Percentiles rank a stretch among this genome's conserved stretches.
Evolutionary conservation across 2,329 filamentous ascomycete genomes (phyloP).

Genomic region (Diplodia mutila): DNA sequence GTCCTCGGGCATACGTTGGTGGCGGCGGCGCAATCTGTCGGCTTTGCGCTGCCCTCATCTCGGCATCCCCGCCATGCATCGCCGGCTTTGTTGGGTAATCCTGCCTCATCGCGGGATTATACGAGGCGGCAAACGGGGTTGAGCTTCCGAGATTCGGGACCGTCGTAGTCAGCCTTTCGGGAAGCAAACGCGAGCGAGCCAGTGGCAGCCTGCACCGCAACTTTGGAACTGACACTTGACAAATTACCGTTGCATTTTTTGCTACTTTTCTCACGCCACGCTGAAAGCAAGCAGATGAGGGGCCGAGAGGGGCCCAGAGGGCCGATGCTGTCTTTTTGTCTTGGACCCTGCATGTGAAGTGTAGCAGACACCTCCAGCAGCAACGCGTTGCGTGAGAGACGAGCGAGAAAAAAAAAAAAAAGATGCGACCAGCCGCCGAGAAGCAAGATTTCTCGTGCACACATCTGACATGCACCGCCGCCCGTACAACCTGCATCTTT

Average conservation of each 20-base stretch:
- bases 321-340: too few species aligned
- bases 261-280: slow-evolving; percentile 4
- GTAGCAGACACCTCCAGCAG: neutral
- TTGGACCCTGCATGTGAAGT: slow-evolving; percentile 10
- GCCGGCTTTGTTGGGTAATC: slow-evolving; percentile 3
- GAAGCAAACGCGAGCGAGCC: neutral
- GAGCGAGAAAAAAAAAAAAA: neutral
- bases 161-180: slow-evolving; percentile 12
- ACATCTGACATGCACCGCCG: neutral
- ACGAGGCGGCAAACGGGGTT: neutral
- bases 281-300: neutral
- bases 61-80: neutral
- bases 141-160: neutral
- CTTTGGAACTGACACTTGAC: neutral
- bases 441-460: neutral
- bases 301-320: neutral
- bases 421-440: neutral
- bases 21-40: slow-evolving; percentile 2
- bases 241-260: slow-evolving; percentile 4
- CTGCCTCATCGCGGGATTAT: neutral
- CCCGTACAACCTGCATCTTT: neutral
- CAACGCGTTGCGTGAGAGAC: neutral
- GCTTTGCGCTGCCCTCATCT: neutral
- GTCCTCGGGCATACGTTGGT: neutral
- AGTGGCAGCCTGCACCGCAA: neutral